These are phyloP conservation scores for Gnomoniopsis sp. DNA, from an alignment of 2,329 filamentous ascomycete species.

Conservation along the genomic window DNA sequence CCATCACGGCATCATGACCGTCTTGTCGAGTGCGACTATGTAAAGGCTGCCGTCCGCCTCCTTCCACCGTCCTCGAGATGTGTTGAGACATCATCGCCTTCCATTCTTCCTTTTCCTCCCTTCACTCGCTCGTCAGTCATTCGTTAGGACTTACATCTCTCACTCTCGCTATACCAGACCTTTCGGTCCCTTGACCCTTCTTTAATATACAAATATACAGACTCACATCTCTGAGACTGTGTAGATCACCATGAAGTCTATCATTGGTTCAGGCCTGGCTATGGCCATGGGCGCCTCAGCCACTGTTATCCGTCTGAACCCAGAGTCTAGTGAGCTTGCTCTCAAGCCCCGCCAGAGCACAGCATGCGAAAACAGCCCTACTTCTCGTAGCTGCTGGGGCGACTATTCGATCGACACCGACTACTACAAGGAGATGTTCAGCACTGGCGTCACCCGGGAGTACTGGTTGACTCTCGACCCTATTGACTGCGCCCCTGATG, in stretches of 20 bases:
- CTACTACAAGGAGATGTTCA: slow-evolving; percentile 25
- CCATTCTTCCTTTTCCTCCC: background rate
- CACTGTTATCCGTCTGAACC: background rate
- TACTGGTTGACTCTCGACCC: slow-evolving; percentile 23
- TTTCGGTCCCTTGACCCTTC: background rate
- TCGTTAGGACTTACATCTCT: background rate
- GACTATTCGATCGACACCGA: slow-evolving; percentile 29
- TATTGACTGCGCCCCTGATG: slow-evolving; percentile 22
- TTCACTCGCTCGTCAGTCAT: background rate
- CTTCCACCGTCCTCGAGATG: background rate
- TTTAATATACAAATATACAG: background rate
- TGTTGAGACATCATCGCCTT: background rate
- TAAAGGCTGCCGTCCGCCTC: background rate
- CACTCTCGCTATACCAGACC: background rate
- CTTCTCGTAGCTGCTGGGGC: slow-evolving; percentile 23
- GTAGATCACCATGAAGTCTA: background rate
- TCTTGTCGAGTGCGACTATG: background rate
- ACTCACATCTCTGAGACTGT: background rate
- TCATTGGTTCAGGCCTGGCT: background rate
- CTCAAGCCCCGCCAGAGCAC: background rate
- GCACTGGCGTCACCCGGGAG: slow-evolving; percentile 21
- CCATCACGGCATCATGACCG: too few relatives aligned
- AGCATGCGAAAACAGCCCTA: background rate
- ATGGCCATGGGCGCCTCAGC: background rate
- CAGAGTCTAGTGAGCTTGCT: background rate